phyloP scores from a whole-genome alignment of 345 rosid species.

The Cardamine chenopodiifolia region DNA sequence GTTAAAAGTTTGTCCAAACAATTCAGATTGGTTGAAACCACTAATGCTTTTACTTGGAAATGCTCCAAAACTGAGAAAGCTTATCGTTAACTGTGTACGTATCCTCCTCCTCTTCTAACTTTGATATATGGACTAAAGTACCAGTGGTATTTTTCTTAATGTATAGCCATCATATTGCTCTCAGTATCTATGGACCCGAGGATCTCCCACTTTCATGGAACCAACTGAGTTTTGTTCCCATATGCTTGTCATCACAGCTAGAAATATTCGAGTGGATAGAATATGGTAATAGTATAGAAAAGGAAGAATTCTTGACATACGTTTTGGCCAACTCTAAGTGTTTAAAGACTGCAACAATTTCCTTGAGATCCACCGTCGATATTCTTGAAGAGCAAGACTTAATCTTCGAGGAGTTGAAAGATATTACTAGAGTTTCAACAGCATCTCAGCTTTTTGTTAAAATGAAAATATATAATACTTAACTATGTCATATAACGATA shows the following conservation, averaged over 20 bases:
- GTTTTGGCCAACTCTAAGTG: background rate
- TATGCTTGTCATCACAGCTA: background rate
- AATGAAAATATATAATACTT: too few species aligned
- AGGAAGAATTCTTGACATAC: background rate
- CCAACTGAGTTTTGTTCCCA: background rate
- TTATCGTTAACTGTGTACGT: background rate
- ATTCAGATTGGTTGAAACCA: background rate
- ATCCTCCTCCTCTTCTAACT: background rate
- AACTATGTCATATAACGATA: too few species aligned
- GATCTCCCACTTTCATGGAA: background rate
- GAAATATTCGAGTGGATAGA: background rate
- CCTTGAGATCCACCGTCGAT: background rate
- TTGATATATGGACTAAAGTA: background rate
- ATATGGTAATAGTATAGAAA: background rate
- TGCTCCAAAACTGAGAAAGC: background rate
- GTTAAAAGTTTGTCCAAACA: background rate
- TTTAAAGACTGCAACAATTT: background rate
- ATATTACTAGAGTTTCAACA: constrained; percentile 9
- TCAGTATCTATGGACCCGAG: background rate
- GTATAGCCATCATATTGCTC: background rate
- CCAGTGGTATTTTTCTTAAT: background rate
- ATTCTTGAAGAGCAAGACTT: background rate
- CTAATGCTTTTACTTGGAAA: background rate
- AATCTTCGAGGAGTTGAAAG: background rate
- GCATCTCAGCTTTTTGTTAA: background rate